Conservation (phyloP, 2,329 filamentous ascomycete species). For the Claviceps spartinae region DNA sequence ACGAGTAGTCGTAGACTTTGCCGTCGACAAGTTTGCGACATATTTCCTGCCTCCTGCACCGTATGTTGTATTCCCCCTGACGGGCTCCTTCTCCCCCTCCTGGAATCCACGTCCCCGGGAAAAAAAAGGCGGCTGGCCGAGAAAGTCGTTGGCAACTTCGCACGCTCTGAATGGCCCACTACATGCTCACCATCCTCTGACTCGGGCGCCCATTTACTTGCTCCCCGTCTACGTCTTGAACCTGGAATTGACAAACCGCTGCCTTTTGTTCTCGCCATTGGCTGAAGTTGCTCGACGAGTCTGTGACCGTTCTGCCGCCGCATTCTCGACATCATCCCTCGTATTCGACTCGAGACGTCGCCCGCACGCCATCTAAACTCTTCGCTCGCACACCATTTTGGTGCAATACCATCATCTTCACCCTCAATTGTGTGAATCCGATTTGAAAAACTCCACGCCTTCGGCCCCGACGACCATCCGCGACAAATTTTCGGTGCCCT, state of each 20-base stretch:
- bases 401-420: neutral
- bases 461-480: neutral
- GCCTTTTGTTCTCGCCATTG: neutral
- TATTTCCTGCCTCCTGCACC: neutral
- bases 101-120: slow-evolving; percentile 12
- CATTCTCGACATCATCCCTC: slow-evolving; percentile 5
- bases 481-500: neutral
- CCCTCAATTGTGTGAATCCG: neutral
- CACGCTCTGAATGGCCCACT: slow-evolving; percentile 14
- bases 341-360: slow-evolving; percentile 1
- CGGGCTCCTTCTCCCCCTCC: neutral
- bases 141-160: slow-evolving; percentile 15
- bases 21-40: no score
- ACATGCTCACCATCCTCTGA: slow-evolving; percentile 29
- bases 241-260: slow-evolving; percentile 12
- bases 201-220: slow-evolving; percentile 21
- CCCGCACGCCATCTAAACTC: neutral
- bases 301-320: neutral
- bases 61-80: slow-evolving; percentile 3
- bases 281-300: neutral
- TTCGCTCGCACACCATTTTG: neutral
- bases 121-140: slow-evolving; percentile 24
- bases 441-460: neutral
- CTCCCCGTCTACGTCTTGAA: slow-evolving; percentile 13
- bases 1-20: no score